Conservation (phyloP, 495 filamentous ascomycete species). For the Echria macrotheca region DNA sequence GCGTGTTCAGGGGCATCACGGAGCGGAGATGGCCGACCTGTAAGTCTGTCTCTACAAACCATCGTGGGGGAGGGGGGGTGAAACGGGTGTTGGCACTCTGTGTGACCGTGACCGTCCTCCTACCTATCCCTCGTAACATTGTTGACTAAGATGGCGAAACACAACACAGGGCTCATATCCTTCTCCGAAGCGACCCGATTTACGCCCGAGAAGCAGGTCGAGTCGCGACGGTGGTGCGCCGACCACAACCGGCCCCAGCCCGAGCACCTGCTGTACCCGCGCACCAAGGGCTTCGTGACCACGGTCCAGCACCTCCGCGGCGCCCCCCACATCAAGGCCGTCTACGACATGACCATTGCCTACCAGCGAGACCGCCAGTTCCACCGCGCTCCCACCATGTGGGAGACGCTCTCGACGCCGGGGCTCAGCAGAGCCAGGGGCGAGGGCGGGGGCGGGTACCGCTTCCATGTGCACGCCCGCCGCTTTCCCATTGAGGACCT, state of each 20-base stretch:
- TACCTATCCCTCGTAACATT: too few species aligned
- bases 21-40: constrained; percentile 48
- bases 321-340: constrained; percentile 47
- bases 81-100: too few species aligned
- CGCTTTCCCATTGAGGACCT: constrained; percentile 42
- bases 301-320: constrained; percentile 48
- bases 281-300: constrained; percentile 52
- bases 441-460: constrained; percentile 25
- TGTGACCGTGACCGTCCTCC: too few species aligned
- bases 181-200: constrained; percentile 56
- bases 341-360: constrained; percentile 55
- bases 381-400: constrained; percentile 45
- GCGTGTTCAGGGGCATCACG: constrained; percentile 46
- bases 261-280: constrained; percentile 50
- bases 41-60: constrained; percentile 31
- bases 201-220: constrained; percentile 45
- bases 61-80: too few species aligned
- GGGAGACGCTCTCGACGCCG: constrained; percentile 40
- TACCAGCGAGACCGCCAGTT: constrained; percentile 45
- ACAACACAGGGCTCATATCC: constrained; percentile 48
- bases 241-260: constrained; percentile 41
- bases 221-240: constrained; percentile 45
- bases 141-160: too few species aligned
- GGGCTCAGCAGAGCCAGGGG: constrained; percentile 26
- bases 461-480: constrained; percentile 48